These are phyloP conservation scores for Pterocarpus santalinus DNA, from an alignment of 306 rosid species.

Conservation along the genomic window DNA sequence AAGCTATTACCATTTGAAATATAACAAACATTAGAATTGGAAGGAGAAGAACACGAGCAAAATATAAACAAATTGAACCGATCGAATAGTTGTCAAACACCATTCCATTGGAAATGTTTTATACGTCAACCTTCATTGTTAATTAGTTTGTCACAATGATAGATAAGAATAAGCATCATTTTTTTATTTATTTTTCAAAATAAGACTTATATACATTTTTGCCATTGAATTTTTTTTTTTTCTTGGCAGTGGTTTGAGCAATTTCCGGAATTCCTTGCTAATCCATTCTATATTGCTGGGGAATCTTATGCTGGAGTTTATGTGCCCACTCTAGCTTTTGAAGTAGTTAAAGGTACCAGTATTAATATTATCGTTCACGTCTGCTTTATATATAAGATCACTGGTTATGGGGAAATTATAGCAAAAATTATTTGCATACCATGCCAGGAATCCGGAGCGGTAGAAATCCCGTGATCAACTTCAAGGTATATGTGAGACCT, in stretches of 20 bases:
- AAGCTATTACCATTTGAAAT: slow-evolving; percentile 1
- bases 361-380: background rate
- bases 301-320: slow-evolving; percentile 89
- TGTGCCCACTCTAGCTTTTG: slow-evolving; percentile 77
- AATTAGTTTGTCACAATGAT: too few relatives aligned
- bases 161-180: too few relatives aligned
- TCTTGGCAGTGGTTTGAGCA: slow-evolving; percentile 72
- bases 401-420: background rate
- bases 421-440: background rate
- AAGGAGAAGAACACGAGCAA: background rate
- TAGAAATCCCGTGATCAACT: slow-evolving; percentile 64
- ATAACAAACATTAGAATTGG: background rate
- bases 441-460: slow-evolving; percentile 59
- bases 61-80: background rate
- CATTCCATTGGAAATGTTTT: too few relatives aligned
- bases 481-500: slow-evolving; percentile 57
- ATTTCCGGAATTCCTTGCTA: slow-evolving; percentile 71
- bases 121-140: too few relatives aligned
- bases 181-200: too few relatives aligned
- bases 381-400: too few relatives aligned
- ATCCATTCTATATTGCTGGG: slow-evolving; percentile 77
- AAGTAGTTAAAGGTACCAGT: slow-evolving; percentile 64
- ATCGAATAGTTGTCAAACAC: too few relatives aligned
- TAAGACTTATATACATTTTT: background rate
- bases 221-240: background rate